Evolutionary conservation across 352 stramenopile species (phyloP), one percentile per base, ranked within the genome.

Genomic region (Phytophthora colocasiae): DNA sequence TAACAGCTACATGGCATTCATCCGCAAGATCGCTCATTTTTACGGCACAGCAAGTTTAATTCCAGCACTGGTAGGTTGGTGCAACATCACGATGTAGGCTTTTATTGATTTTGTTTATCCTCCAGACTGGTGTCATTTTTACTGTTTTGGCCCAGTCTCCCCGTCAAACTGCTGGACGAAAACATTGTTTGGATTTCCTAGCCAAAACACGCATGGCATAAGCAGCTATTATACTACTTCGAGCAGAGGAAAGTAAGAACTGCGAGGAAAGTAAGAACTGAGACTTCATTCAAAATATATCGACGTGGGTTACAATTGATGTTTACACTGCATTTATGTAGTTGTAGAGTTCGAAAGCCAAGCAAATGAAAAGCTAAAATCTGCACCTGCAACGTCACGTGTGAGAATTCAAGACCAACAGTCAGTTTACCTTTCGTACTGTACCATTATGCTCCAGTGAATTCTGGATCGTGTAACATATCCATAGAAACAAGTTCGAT

Each of bases 1-100:
- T 8, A 41, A 1, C 15, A 78, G 69, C 41, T 78, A 78, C 46
- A 74, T 74, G 65, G 59, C 64, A 24, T 74, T 69, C 40, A 63
- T 74, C n/a, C 59, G 65, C 29, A 74, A 78, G 43, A 66, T 71
- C 6, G 45, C 9, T 17, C 69, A 74, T 15, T 78, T 74, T 29
- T 78, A 64, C 40, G 64, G 64, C 27, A 66, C 63, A 10, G 22
- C 50, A 27, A 65, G 64, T 51, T 67, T 66, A 24, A 5, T 68
- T 5, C 2, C 17, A 1, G 22, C 59, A 7, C 38, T 68, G 44
- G 69, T 77, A 74, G 41, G 38, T 32, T 29, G 14, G 6, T 41
- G 12, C 3, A 9, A 32, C 14, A 34, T 17, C 44, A 12, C n/a
- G 29, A 1, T 45, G 2, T 27, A 48, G 12, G 24, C 24, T 24